Base-by-base conservation (phyloP, 1,284 basidiomycete genomes). In the Marasmius oreades region DNA sequence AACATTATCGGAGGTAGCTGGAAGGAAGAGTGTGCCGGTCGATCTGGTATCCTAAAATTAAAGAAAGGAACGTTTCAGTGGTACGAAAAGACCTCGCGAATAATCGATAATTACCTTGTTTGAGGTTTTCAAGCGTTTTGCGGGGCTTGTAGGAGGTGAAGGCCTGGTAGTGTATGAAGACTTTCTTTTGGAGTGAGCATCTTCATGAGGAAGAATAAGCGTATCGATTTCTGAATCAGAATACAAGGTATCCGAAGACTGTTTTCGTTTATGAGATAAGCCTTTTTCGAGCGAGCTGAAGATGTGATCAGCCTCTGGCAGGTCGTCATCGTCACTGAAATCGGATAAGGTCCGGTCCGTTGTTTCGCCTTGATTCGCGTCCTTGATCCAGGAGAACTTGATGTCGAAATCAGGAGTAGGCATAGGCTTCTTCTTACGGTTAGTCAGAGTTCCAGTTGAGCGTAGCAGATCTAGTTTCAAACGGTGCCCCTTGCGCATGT, bases 321-420 rank as follows among this genome's bases (percentile, higher is more conserved):
- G 68, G 36, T 80, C 79, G 48, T 82, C 78, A 47, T 75, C 73
- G 52, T 66, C 65, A 45, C 57, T 24, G 11, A 57, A 42, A 42
- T 64, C 56, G 23, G 60, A 42, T 52, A 64, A 56, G 22, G 62
- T 28, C 10, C 55, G 53, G 22, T 4, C 42, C 7, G 23, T 20
- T 18, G 39, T 20, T n/a, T 48, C 48, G 23, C 52, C 44, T 16
- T 59, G 60, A 33, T 61, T 61, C 26, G 68, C 66, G 42, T 79
- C 73, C 24, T 68, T 70, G 53, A 86, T 62, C 42, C 77, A 73
- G 5, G 77, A 67, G 51, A 86, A 77, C 50, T 81, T 70, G n/a
- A 86, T 59, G 57, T 82, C 73, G 60, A 85, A 85, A 58, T 80
- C 72, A 7, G 78, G 77, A 11, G 61, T 57, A 8, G 68, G 52